Evolutionary conservation across 2,329 filamentous ascomycete genomes (phyloP).

Genomic region (Paecilomyces niveus): DNA sequence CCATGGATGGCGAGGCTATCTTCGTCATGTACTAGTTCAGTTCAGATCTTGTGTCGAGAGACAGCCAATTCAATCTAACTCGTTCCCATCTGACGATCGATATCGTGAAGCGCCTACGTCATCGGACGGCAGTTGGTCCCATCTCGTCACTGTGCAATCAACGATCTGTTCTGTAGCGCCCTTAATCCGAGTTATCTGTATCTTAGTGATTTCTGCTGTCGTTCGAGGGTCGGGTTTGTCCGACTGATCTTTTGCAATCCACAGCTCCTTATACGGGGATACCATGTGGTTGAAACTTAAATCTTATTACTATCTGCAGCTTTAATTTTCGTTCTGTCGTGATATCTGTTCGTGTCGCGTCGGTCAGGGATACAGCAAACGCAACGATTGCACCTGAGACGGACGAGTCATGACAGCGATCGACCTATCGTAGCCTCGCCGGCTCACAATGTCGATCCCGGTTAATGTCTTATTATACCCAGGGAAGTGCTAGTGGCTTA

Average conservation of each 20-base stretch:
- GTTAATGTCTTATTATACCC: background rate
- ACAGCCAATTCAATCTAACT: constrained; percentile 29
- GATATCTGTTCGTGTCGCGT: background rate
- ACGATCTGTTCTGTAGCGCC: background rate
- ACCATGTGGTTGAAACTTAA: background rate
- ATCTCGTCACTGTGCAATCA: background rate
- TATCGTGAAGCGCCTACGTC: background rate
- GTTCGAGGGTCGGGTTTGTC: background rate
- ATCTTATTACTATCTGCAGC: background rate
- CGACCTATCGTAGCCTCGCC: background rate
- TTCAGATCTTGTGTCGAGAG: background rate
- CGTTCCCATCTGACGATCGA: constrained; percentile 52
- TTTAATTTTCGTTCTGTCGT: background rate
- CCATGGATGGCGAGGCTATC: background rate
- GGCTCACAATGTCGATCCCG: background rate
- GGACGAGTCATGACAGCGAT: background rate
- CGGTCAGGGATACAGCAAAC: background rate
- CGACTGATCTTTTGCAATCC: background rate
- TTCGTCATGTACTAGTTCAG: background rate
- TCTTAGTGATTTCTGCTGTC: background rate
- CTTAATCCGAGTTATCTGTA: background rate
- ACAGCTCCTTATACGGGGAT: background rate
- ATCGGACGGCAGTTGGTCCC: background rate
- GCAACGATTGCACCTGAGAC: background rate
- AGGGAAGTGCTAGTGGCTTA: background rate